Conservation (phyloP, 371 early-diverging fungal species). For the Nematocida homosporus region DNA sequence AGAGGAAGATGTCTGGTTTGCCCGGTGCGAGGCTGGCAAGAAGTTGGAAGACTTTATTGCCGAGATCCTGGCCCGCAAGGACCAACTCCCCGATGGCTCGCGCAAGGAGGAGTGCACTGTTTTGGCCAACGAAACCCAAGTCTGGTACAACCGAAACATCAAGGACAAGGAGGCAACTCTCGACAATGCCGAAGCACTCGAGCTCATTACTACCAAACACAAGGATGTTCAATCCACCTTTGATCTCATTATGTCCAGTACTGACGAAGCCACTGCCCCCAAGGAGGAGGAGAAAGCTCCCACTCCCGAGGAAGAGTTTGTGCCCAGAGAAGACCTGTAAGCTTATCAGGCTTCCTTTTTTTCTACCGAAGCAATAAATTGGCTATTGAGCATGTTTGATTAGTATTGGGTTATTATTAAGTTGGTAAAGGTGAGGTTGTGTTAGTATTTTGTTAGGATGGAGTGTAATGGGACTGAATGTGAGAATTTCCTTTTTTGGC, state of each 20-base stretch:
- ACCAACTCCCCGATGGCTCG: constrained; percentile 8
- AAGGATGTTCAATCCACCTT: constrained; percentile 20
- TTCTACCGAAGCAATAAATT: too few species aligned
- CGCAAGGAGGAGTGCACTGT: constrained; percentile 19
- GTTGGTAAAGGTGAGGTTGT: too few species aligned
- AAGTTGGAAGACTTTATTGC: constrained; percentile 11
- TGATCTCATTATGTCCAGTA: neutral
- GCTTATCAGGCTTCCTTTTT: too few species aligned
- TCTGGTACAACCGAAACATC: constrained; percentile 27
- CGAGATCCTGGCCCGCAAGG: neutral
- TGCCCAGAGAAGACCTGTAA: constrained; percentile 53
- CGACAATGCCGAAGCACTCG: constrained; percentile 20
- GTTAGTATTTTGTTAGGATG: too few species aligned
- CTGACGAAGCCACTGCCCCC: neutral
- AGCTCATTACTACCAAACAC: constrained; percentile 23
- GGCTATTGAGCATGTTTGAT: too few species aligned
- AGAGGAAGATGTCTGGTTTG: constrained; percentile 47
- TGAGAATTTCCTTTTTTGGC: too few species aligned
- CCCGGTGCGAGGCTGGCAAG: constrained; percentile 37
- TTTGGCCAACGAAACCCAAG: constrained; percentile 26
- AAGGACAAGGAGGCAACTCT: constrained; percentile 7
- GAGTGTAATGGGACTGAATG: too few species aligned
- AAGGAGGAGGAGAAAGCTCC: constrained; percentile 2
- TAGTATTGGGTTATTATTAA: too few species aligned
- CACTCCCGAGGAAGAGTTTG: constrained; percentile 24